Evolutionary conservation across 495 filamentous ascomycete genomes (phyloP).

Genomic region (Platismatia glauca): DNA sequence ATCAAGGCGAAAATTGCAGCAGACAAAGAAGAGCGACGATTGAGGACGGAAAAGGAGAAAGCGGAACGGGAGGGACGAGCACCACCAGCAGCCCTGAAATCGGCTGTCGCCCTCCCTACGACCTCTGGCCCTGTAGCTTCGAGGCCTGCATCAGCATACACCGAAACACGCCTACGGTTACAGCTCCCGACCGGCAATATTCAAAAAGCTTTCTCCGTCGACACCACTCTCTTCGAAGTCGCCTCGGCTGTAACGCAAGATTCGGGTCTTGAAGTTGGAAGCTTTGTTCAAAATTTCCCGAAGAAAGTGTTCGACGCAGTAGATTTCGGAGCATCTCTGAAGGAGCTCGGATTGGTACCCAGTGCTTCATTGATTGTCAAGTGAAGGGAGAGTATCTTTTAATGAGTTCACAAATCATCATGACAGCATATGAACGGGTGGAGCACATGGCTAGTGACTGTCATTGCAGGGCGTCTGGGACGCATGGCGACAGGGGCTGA

Average conservation of each 20-base stretch:
- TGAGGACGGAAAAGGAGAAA: constrained; percentile 74
- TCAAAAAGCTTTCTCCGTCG: constrained; percentile 72
- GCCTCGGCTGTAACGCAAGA: constrained; percentile 61
- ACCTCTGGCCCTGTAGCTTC: constrained; percentile 38
- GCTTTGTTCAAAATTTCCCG: constrained; percentile 80
- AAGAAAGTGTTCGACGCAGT: constrained; percentile 67
- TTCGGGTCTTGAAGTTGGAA: constrained; percentile 53
- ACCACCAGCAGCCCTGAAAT: constrained; percentile 38
- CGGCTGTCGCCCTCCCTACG: constrained; percentile 33
- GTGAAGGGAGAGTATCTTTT: background rate
- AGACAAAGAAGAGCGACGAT: constrained; percentile 74
- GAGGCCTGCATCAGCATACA: constrained; percentile 57
- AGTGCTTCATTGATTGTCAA: constrained; percentile 69
- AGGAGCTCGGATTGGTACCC: constrained; percentile 83
- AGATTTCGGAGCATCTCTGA: constrained; percentile 84
- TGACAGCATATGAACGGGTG: background rate
- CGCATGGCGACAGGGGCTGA: background rate
- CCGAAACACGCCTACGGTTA: constrained; percentile 72
- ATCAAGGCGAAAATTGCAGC: constrained; percentile 88
- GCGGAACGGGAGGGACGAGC: constrained; percentile 69
- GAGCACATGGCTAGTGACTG: background rate
- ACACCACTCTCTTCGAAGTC: constrained; percentile 91
- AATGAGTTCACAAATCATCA: background rate
- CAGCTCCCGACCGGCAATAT: constrained; percentile 66
- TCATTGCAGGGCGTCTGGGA: constrained; percentile 12